A percentile compares a stretch with the other conserved stretches of the same genome.
Conservation (phyloP, 768 basidiomycete genomes). For the Suillus americanus region DNA sequence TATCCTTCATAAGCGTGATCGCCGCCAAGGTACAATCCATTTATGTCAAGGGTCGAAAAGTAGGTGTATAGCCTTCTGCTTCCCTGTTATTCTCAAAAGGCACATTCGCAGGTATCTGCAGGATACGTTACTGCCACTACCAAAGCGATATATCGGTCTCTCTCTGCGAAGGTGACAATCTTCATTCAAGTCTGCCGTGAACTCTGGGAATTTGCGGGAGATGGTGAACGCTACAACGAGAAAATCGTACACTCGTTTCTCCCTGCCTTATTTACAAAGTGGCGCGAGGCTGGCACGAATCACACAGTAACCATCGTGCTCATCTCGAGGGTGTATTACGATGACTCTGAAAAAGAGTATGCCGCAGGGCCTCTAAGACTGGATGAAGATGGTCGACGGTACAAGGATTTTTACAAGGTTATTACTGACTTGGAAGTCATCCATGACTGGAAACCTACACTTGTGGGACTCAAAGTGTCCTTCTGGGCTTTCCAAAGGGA, state of each 20-base stretch:
- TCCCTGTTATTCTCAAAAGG: not conserved
- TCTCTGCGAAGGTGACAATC: slow-evolving; percentile 89
- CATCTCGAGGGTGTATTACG: slow-evolving; percentile 90
- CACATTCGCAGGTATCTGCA: slow-evolving; percentile 63
- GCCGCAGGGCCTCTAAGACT: slow-evolving; percentile 79
- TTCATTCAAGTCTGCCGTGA: slow-evolving; percentile 97
- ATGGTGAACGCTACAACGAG: slow-evolving; percentile 94
- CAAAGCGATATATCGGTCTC: slow-evolving; percentile 84
- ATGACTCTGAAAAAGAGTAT: slow-evolving; percentile 73
- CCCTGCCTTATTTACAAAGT: slow-evolving; percentile 82
- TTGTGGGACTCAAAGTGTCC: slow-evolving; percentile 84
- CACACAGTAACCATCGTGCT: slow-evolving; percentile 94
- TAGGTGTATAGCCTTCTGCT: slow-evolving; percentile 24
- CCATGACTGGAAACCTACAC: slow-evolving; percentile 83
- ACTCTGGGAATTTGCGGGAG: slow-evolving; percentile 95
- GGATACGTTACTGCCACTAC: slow-evolving; percentile 81
- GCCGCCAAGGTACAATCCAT: slow-evolving; percentile 82
- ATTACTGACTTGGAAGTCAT: slow-evolving; percentile 90
- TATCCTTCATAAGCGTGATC: slow-evolving; percentile 81
- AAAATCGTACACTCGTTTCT: slow-evolving; percentile 98
- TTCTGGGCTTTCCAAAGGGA: slow-evolving; percentile 91
- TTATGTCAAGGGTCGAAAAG: slow-evolving; percentile 68
- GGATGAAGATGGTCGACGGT: slow-evolving; percentile 77
- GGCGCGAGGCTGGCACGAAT: slow-evolving; percentile 82
- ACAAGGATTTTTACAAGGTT: slow-evolving; percentile 96